A percentile compares a stretch with the other conserved stretches of the same genome.
These are phyloP conservation scores for Epichloe typhina DNA, from an alignment of 2,329 filamentous ascomycete genomes.

Conservation along the genomic window DNA sequence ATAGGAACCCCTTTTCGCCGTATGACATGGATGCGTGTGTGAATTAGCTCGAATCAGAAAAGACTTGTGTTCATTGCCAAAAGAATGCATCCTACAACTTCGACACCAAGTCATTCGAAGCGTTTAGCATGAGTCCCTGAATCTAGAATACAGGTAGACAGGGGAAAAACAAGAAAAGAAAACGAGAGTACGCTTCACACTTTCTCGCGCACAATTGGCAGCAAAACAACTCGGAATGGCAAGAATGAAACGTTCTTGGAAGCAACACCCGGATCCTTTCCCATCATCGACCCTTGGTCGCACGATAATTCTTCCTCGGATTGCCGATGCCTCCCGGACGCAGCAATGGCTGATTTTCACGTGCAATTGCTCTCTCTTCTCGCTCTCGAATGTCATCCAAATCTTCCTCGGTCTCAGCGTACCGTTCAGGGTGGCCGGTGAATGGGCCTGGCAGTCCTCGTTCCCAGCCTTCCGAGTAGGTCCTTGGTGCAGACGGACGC, in stretches of 20 bases:
- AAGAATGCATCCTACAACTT: neutral
- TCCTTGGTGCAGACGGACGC: conserved; percentile 27
- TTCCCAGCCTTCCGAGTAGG: conserved; percentile 37
- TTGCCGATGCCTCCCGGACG: conserved; percentile 37
- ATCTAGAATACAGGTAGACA: neutral
- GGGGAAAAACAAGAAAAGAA: neutral
- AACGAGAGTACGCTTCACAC: neutral
- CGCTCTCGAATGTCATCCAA: conserved; percentile 36
- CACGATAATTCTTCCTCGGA: conserved; percentile 26
- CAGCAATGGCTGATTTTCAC: conserved; percentile 37
- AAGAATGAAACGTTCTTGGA: neutral
- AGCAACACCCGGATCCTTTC: neutral
- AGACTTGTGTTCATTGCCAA: no score
- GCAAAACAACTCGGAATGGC: neutral
- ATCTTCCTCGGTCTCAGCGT: conserved; percentile 38
- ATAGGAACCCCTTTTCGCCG: no score
- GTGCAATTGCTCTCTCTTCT: conserved; percentile 35
- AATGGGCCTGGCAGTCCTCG: conserved; percentile 37
- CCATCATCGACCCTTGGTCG: conserved; percentile 11
- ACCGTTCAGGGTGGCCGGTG: conserved; percentile 37
- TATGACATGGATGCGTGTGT: no score
- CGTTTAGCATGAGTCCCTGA: neutral
- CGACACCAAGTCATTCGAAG: neutral
- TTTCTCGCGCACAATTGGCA: neutral
- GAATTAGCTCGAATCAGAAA: no score